phyloP scores from a whole-genome alignment of 495 filamentous ascomycete species.

The Cudoniella acicularis region DNA sequence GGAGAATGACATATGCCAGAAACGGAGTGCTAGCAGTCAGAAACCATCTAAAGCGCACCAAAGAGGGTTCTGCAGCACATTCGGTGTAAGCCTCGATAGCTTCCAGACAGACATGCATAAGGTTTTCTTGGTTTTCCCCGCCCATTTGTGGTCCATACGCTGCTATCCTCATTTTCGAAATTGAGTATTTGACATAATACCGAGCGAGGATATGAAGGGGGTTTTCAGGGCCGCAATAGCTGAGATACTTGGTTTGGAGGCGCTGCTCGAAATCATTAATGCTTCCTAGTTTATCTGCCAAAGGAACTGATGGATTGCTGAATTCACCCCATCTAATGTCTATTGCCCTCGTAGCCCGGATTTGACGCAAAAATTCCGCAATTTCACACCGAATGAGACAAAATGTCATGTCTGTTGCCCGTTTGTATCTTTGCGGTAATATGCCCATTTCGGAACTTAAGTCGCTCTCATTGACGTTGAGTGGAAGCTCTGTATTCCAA shows the following conservation, averaged over 20 bases:
- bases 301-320: not conserved
- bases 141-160: not conserved
- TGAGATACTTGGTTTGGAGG: not conserved
- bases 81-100: not conserved
- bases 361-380: too few species aligned
- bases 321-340: too few species aligned
- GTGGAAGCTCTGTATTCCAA: constrained; percentile 35
- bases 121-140: not conserved
- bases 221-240: not conserved
- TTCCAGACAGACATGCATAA: not conserved
- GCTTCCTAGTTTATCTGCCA: not conserved
- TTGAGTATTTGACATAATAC: not conserved
- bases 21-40: not conserved
- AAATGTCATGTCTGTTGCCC: constrained; percentile 54
- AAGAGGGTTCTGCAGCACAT: not conserved
- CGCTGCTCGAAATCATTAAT: not conserved
- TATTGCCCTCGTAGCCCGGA: too few species aligned
- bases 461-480: constrained; percentile 36
- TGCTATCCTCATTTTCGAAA: not conserved
- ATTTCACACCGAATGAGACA: constrained; percentile 45
- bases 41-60: not conserved
- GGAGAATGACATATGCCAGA: not conserved
- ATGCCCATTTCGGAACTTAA: constrained; percentile 34
- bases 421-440: constrained; percentile 35
- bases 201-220: not conserved